Evolutionary conservation across 768 basidiomycete species (phyloP).

Genomic region (Tephrocybe sp.): DNA sequence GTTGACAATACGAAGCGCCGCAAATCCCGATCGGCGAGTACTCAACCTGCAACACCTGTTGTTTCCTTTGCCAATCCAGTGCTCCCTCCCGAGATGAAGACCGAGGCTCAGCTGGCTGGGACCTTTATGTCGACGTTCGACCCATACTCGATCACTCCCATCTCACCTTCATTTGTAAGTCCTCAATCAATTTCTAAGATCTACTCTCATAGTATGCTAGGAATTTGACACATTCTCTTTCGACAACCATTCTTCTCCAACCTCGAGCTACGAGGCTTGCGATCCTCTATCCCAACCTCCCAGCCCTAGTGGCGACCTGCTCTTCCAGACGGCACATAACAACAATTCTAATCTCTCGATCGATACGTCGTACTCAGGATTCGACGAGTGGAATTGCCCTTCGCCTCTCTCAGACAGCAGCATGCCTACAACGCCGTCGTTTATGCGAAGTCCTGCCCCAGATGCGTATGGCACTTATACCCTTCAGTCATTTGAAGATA

Average conservation of each 20-base stretch:
- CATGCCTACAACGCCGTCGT: constrained; percentile 42
- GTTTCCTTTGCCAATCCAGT: constrained; percentile 19
- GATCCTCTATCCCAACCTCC: constrained; percentile 25
- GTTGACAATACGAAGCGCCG: constrained; percentile 29
- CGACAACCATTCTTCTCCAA: constrained; percentile 33
- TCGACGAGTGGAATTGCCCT: constrained; percentile 45
- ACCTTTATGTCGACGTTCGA: constrained; percentile 34
- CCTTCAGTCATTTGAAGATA: constrained; percentile 32
- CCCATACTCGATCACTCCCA: constrained; percentile 32
- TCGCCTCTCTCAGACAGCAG: constrained; percentile 38
- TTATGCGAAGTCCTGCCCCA: constrained; percentile 26
- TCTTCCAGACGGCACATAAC: constrained; percentile 9
- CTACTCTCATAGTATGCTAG: constrained; percentile 23
- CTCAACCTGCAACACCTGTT: constrained; percentile 31
- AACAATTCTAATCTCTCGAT: constrained; percentile 33
- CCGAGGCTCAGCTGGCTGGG: constrained; percentile 26
- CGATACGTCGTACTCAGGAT: constrained; percentile 34
- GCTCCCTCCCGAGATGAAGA: constrained; percentile 16
- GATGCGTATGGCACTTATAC: constrained; percentile 28
- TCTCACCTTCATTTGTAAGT: constrained; percentile 54
- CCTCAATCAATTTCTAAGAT: constrained; percentile 9
- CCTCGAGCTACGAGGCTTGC: constrained; percentile 27
- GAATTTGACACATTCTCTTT: constrained; percentile 49
- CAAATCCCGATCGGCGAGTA: constrained; percentile 36
- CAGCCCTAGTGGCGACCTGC: constrained; percentile 15